Percentiles rank a stretch among this genome's conserved stretches.
Conservation (phyloP, 2,329 filamentous ascomycete genomes). For the Drechslera avenae region DNA sequence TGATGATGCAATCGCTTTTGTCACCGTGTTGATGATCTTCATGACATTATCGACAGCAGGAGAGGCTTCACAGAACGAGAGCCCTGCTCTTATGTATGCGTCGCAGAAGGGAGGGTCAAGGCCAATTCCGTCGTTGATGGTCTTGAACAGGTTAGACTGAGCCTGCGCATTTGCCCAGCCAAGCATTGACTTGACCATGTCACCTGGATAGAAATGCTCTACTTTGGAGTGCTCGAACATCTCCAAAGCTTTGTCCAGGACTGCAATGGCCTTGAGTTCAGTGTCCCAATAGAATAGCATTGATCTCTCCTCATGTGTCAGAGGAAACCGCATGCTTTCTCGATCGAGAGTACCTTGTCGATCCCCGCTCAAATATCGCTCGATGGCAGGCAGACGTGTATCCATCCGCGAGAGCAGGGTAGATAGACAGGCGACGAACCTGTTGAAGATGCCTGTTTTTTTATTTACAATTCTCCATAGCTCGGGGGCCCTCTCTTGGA, state of each 20-base stretch:
- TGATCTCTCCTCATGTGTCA: constrained; percentile 29
- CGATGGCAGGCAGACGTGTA: constrained; percentile 19
- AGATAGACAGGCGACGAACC: constrained; percentile 38
- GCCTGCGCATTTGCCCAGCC: constrained; percentile 20
- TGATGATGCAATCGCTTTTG: constrained; percentile 21
- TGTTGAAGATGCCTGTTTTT: constrained; percentile 38
- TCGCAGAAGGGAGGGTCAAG: constrained; percentile 35
- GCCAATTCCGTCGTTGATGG: constrained; percentile 38
- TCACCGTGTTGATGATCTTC: constrained; percentile 27
- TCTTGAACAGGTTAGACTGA: constrained; percentile 27
- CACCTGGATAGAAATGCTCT: constrained; percentile 42
- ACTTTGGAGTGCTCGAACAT: constrained; percentile 38
- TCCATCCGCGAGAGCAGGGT: constrained; percentile 37
- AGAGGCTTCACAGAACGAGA: constrained; percentile 38
- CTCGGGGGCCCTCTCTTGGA: constrained; percentile 23
- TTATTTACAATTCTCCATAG: constrained; percentile 40
- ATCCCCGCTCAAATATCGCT: constrained; percentile 12
- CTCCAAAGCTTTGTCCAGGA: constrained; percentile 46
- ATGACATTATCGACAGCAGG: constrained; percentile 19
- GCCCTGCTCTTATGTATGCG: constrained; percentile 40
- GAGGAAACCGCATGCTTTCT: constrained; percentile 32
- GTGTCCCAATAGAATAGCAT: constrained; percentile 36
- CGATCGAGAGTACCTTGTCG: constrained; percentile 30
- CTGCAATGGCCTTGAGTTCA: constrained; percentile 35
- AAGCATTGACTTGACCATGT: constrained; percentile 42